Conservation (phyloP, 495 filamentous ascomycete species). For the Massariosphaeria phaeospora region DNA sequence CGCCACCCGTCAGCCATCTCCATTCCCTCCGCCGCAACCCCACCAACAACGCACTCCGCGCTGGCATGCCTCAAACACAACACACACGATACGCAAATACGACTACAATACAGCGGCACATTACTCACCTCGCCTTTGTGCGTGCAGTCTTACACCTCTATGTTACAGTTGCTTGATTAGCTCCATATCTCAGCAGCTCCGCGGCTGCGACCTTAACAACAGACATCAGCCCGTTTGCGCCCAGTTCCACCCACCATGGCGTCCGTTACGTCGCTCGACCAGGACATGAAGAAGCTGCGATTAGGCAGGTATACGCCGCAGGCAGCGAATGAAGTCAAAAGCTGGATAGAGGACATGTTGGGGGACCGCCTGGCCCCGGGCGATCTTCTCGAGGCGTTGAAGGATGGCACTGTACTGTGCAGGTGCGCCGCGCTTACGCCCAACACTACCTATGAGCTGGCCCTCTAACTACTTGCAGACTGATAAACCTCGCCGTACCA, state of each 20-base stretch:
- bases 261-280: conserved; percentile 88
- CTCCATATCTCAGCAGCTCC: not conserved
- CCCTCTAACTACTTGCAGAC: conserved; percentile 46
- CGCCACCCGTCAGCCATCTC: not conserved
- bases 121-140: not conserved
- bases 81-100: not conserved
- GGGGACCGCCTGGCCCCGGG: conserved; percentile 62
- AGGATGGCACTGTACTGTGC: conserved; percentile 88
- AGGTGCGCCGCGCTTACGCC: conserved; percentile 51
- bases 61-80: conserved; percentile 8
- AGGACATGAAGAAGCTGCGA: conserved; percentile 90
- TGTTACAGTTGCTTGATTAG: conserved; percentile 3
- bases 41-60: conserved; percentile 10
- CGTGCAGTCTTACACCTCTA: not conserved
- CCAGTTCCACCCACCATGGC: conserved; percentile 60
- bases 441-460: not conserved
- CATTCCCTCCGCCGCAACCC: conserved; percentile 12
- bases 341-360: conserved; percentile 84
- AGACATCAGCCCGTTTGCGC: conserved; percentile 11
- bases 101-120: not conserved
- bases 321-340: conserved; percentile 76
- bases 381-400: conserved; percentile 80
- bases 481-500: conserved; percentile 75
- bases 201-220: not conserved
- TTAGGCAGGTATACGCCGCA: conserved; percentile 89